Percentiles rank a stretch among this genome's conserved stretches.
Evolutionary conservation across 1,284 basidiomycete species (phyloP).

Genomic region (Ustilago lituana): DNA sequence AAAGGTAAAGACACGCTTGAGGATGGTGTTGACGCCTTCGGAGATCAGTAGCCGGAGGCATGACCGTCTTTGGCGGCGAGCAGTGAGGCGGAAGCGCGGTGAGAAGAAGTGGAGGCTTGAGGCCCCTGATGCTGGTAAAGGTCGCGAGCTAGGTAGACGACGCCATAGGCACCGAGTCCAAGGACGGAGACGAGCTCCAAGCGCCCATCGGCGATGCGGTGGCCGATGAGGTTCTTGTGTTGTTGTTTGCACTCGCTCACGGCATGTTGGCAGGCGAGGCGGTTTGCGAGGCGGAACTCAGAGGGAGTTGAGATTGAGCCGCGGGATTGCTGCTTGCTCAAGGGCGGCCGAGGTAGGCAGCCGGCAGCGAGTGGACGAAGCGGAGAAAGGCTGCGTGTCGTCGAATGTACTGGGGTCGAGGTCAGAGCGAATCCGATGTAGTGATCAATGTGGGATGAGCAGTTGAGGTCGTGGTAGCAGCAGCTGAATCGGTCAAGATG

Average conservation of each 20-base stretch:
- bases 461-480: neutral
- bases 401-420: neutral
- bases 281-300: neutral
- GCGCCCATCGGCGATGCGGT: conserved; percentile 67
- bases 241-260: conserved; percentile 40
- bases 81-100: conserved; percentile 37
- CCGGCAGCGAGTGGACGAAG: conserved; percentile 3
- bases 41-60: conserved; percentile 69
- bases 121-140: conserved; percentile 53
- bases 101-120: conserved; percentile 43
- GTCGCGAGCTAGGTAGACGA: conserved; percentile 78
- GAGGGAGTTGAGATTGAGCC: neutral
- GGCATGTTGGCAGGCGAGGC: conserved; percentile 30
- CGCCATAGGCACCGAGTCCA: conserved; percentile 93
- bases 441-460: neutral
- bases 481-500: neutral
- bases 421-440: neutral
- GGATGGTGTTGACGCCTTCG: conserved; percentile 61
- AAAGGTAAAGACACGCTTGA: conserved; percentile 64
- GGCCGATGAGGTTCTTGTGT: conserved; percentile 68
- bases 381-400: neutral
- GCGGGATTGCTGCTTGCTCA: neutral
- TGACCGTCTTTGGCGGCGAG: conserved; percentile 49
- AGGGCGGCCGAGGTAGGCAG: conserved; percentile 13
- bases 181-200: conserved; percentile 89